A percentile compares a stretch with the other conserved stretches of the same genome.
These are phyloP conservation scores for Neurospora terricola DNA, from an alignment of 495 filamentous ascomycete genomes.

Conservation along the genomic window DNA sequence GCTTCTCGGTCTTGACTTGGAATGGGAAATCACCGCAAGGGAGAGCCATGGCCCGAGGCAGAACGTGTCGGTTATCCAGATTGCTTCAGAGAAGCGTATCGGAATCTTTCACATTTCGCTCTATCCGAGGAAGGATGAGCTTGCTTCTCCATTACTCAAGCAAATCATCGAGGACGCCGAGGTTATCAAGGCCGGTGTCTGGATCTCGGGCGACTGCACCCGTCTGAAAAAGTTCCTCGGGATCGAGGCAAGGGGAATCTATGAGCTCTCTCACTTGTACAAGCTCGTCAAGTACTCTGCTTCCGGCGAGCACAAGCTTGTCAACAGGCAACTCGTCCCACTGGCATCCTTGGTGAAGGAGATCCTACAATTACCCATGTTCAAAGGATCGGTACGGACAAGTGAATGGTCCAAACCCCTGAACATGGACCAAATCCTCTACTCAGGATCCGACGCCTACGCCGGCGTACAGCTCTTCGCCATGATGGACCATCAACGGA, in stretches of 20 bases:
- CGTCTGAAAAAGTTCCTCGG: slow-evolving; percentile 56
- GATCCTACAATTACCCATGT: slow-evolving; percentile 64
- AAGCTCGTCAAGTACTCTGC: slow-evolving; percentile 57
- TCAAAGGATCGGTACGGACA: slow-evolving; percentile 60
- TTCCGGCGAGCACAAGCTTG: slow-evolving; percentile 33
- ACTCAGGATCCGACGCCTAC: slow-evolving; percentile 79
- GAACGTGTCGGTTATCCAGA: slow-evolving; percentile 69
- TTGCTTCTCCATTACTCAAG: slow-evolving; percentile 62
- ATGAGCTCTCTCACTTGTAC: slow-evolving; percentile 75
- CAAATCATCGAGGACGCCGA: slow-evolving; percentile 58
- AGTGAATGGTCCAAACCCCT: slow-evolving; percentile 62
- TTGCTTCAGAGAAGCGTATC: slow-evolving; percentile 71
- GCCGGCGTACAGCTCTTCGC: slow-evolving; percentile 66
- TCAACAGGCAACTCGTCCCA: slow-evolving; percentile 58
- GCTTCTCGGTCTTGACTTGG: slow-evolving; percentile 75
- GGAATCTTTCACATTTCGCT: slow-evolving; percentile 70
- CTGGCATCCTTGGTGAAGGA: slow-evolving; percentile 60
- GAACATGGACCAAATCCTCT: slow-evolving; percentile 57
- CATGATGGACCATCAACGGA: slow-evolving; percentile 55
- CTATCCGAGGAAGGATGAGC: slow-evolving; percentile 42
- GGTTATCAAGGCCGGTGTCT: slow-evolving; percentile 70
- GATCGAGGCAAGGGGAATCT: slow-evolving; percentile 52
- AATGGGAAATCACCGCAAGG: slow-evolving; percentile 56
- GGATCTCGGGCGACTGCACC: slow-evolving; percentile 62
- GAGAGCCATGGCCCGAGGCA: slow-evolving; percentile 38